phyloP scores from a whole-genome alignment of 2,329 filamentous ascomycete species.

The Colletotrichum lini region DNA sequence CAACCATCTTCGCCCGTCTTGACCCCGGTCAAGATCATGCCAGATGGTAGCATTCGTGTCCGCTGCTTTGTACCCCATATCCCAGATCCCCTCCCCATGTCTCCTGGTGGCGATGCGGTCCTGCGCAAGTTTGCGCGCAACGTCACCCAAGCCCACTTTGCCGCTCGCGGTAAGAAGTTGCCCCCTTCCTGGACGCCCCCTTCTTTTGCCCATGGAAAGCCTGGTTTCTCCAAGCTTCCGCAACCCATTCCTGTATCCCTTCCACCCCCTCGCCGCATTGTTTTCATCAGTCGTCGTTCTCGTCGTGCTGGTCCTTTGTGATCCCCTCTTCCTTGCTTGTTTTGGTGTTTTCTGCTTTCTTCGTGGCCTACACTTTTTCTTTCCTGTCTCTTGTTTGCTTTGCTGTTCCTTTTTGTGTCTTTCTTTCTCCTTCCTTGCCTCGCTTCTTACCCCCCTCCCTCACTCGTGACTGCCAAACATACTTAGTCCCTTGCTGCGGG shows the following conservation, averaged over 20 bases:
- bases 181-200: conserved; percentile 11
- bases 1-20: not conserved
- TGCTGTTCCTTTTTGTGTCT: not conserved
- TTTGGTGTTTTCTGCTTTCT: not conserved
- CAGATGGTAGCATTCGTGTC: not conserved
- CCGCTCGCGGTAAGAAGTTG: conserved; percentile 8
- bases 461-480: not conserved
- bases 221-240: not conserved
- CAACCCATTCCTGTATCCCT: not conserved
- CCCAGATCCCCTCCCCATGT: not conserved
- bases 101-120: not conserved
- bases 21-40: conserved; percentile 7
- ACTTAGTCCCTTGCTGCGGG: conserved; percentile 1
- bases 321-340: not conserved
- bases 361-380: not conserved
- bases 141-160: not conserved
- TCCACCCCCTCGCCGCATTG: not conserved
- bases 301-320: not conserved
- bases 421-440: not conserved
- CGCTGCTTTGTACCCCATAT: not conserved
- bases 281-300: conserved; percentile 5
- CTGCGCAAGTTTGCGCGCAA: conserved; percentile 13
- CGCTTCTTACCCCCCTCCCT: not conserved
- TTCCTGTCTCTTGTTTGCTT: not conserved
- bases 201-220: conserved; percentile 3